Evolutionary conservation across 1,139 yeast species (phyloP).

Genomic region (Suhomyces bokatorum): DNA sequence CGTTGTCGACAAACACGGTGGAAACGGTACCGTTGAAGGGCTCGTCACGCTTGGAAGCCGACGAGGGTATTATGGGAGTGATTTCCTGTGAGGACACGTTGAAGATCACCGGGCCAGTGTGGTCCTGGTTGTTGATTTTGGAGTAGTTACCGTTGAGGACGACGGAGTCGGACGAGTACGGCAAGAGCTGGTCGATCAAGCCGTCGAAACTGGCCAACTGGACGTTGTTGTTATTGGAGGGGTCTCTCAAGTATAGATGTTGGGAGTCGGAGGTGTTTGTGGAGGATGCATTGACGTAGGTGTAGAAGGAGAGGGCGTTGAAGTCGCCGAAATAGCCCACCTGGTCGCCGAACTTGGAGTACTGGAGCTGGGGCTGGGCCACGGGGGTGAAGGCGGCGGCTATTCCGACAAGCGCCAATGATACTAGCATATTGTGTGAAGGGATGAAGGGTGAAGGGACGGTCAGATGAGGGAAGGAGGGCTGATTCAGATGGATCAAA

Average conservation of each 20-base stretch:
- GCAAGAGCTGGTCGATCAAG: slow-evolving; percentile 26
- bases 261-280: slow-evolving; percentile 15
- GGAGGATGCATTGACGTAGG: slow-evolving; percentile 49
- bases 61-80: slow-evolving; percentile 33
- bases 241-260: slow-evolving; percentile 35
- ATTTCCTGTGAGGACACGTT: slow-evolving; percentile 49
- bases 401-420: background rate
- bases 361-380: slow-evolving; percentile 35
- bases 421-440: background rate
- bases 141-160: slow-evolving; percentile 49
- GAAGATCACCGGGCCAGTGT: slow-evolving; percentile 55
- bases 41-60: slow-evolving; percentile 19
- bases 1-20: slow-evolving; percentile 48
- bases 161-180: slow-evolving; percentile 29
- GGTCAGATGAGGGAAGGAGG: background rate
- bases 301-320: slow-evolving; percentile 59
- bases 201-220: slow-evolving; percentile 39
- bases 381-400: slow-evolving; percentile 13
- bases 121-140: slow-evolving; percentile 33
- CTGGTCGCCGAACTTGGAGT: slow-evolving; percentile 35
- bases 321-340: slow-evolving; percentile 68
- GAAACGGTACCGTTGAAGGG: slow-evolving; percentile 50
- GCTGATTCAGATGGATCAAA: too few species aligned
- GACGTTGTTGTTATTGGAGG: slow-evolving; percentile 29
- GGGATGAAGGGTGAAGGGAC: background rate